These are phyloP conservation scores for Aspergillus sergii DNA, from an alignment of 2,329 filamentous ascomycete genomes.

Conservation along the genomic window DNA sequence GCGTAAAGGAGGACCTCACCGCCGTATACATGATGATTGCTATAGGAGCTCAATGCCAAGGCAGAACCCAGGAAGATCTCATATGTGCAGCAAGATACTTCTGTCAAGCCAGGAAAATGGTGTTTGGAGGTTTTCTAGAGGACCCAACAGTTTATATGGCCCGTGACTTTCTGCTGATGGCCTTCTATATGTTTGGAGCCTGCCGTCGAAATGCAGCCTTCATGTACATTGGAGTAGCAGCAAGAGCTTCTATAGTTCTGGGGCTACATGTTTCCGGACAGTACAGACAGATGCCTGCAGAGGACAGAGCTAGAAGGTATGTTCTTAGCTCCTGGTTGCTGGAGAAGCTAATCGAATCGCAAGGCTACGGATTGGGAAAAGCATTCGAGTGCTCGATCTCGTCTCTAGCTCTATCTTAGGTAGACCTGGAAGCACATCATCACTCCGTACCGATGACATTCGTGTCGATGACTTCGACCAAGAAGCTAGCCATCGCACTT, in stretches of 20 bases:
- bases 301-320: slow-evolving; percentile 26
- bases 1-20: neutral
- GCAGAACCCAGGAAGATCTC: slow-evolving; percentile 41
- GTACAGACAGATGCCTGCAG: slow-evolving; percentile 12
- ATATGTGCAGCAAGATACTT: slow-evolving; percentile 42
- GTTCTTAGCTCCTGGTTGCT: neutral
- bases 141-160: slow-evolving; percentile 58
- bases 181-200: slow-evolving; percentile 62
- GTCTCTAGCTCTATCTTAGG: slow-evolving; percentile 54
- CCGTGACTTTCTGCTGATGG: slow-evolving; percentile 57
- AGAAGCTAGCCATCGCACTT: neutral
- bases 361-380: slow-evolving; percentile 34
- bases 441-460: slow-evolving; percentile 19
- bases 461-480: neutral
- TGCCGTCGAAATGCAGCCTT: slow-evolving; percentile 64
- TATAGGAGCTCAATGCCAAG: slow-evolving; percentile 54
- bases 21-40: slow-evolving; percentile 50
- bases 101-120: slow-evolving; percentile 45
- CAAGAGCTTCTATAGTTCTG: slow-evolving; percentile 59
- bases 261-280: slow-evolving; percentile 55
- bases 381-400: slow-evolving; percentile 51
- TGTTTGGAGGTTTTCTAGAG: slow-evolving; percentile 56
- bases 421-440: slow-evolving; percentile 41
- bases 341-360: neutral
- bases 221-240: slow-evolving; percentile 64